Evolutionary conservation across 2,329 filamentous ascomycete species (phyloP).

Genomic region (Rutstroemia sp.): DNA sequence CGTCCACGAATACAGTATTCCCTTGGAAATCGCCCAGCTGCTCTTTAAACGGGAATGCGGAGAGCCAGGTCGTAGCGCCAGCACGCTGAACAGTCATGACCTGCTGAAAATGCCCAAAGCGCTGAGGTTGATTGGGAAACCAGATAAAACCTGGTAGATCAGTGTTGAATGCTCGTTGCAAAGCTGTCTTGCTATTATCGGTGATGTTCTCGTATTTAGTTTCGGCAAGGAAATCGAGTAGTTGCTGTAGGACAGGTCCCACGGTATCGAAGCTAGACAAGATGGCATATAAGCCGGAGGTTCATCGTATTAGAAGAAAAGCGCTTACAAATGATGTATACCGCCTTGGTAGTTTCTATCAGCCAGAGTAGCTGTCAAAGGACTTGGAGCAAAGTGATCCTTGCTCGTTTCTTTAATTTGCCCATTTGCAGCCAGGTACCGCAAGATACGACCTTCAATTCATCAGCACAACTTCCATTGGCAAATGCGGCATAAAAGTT

Average conservation of each 20-base stretch:
- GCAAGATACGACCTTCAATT: constrained; percentile 26
- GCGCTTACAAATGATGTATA: constrained; percentile 19
- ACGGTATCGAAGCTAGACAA: constrained; percentile 19
- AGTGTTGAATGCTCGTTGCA: constrained; percentile 10
- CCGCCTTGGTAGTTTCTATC: constrained; percentile 25
- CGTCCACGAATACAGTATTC: constrained; percentile 31
- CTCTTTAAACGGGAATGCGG: not conserved
- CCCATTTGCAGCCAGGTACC: constrained; percentile 29
- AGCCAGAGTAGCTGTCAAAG: constrained; percentile 25
- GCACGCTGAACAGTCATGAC: constrained; percentile 7
- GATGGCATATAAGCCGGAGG: not conserved
- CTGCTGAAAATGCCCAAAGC: constrained; percentile 8
- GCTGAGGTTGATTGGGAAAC: constrained; percentile 1
- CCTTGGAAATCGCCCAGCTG: not conserved
- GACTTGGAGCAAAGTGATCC: constrained; percentile 27
- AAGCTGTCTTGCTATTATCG: not conserved
- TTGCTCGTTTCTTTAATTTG: constrained; percentile 26
- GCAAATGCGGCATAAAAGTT: no score
- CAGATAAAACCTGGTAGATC: constrained; percentile 9
- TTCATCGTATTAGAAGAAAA: not conserved
- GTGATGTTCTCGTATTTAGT: constrained; percentile 14
- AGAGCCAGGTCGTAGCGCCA: constrained; percentile 17
- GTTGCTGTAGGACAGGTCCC: constrained; percentile 18
- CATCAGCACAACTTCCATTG: not conserved
- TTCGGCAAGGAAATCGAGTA: constrained; percentile 29